These are phyloP conservation scores for Exophiala spinifera DNA, from an alignment of 2,329 filamentous ascomycete species.

Conservation along the genomic window DNA sequence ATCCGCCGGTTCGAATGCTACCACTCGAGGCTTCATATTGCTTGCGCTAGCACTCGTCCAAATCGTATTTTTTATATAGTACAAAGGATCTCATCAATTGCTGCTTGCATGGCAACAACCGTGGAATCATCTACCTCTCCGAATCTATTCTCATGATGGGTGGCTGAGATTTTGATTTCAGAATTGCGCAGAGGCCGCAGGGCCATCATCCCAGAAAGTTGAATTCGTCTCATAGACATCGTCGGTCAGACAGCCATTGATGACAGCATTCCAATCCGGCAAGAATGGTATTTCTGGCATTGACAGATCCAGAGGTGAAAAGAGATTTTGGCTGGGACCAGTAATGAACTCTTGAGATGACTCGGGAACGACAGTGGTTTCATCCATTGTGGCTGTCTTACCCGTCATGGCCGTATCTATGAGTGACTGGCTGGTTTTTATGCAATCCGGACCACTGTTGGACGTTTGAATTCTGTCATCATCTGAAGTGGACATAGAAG, in stretches of 20 bases:
- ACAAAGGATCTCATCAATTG: no score
- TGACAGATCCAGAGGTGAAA: slow-evolving; percentile 19
- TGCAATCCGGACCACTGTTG: not conserved
- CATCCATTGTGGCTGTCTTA: not conserved
- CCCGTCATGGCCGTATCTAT: not conserved
- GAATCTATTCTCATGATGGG: no score
- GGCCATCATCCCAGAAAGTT: not conserved
- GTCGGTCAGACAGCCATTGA: slow-evolving; percentile 1
- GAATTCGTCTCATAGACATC: not conserved
- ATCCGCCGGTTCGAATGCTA: no score
- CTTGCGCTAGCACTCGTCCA: no score
- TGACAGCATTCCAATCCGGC: slow-evolving; percentile 25
- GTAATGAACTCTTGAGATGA: not conserved
- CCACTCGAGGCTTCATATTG: no score
- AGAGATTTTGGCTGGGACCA: slow-evolving; percentile 10
- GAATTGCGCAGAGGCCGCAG: not conserved
- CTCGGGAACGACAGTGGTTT: not conserved
- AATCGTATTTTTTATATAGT: no score
- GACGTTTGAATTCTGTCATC: not conserved
- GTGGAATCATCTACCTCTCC: no score
- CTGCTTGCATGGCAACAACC: no score
- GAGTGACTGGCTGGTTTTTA: not conserved
- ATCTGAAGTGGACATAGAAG: not conserved
- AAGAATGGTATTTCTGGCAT: slow-evolving; percentile 22
- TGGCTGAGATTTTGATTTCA: not conserved